Conservation (phyloP, 805 yeast genomes). For the Clavispora santaluciae region DNA sequence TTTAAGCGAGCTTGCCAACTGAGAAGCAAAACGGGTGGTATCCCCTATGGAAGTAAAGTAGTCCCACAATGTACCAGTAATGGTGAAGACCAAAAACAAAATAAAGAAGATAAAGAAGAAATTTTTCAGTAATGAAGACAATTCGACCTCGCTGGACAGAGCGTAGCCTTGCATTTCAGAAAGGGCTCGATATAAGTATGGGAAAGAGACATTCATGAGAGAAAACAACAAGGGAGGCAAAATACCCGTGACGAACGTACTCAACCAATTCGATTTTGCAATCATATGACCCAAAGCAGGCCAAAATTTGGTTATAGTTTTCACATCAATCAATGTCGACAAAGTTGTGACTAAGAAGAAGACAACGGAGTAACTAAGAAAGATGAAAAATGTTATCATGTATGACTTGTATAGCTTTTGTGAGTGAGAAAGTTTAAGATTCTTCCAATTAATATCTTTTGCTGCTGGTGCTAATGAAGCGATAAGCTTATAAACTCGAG, state of each 20-base stretch:
- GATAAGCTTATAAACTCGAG: conserved; percentile 39
- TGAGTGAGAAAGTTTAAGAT: conserved; percentile 38
- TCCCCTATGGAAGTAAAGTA: conserved; percentile 54
- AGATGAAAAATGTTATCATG: conserved; percentile 38
- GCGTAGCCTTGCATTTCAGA: conserved; percentile 49
- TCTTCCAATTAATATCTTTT: conserved; percentile 42
- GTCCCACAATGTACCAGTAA: conserved; percentile 59
- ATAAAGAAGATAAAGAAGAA: conserved; percentile 58
- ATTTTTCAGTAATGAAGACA: conserved; percentile 53
- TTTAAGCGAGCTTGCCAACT: conserved; percentile 49
- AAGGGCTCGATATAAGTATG: conserved; percentile 50
- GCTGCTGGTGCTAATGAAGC: conserved; percentile 45
- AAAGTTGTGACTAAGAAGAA: conserved; percentile 54
- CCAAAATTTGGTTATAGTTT: conserved; percentile 53
- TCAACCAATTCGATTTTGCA: conserved; percentile 44
- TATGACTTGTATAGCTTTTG: conserved; percentile 36
- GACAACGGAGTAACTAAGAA: conserved; percentile 47
- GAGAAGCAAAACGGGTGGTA: conserved; percentile 54
- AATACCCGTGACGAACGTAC: conserved; percentile 57
- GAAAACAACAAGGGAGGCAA: conserved; percentile 59
- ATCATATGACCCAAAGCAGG: conserved; percentile 54
- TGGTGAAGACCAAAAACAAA: conserved; percentile 55
- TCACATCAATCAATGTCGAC: conserved; percentile 52
- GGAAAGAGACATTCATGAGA: conserved; percentile 46
- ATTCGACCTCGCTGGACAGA: conserved; percentile 55